Evolutionary conservation across 2,329 filamentous ascomycete genomes (phyloP).

Genomic region (Aspergillus intermedius): DNA sequence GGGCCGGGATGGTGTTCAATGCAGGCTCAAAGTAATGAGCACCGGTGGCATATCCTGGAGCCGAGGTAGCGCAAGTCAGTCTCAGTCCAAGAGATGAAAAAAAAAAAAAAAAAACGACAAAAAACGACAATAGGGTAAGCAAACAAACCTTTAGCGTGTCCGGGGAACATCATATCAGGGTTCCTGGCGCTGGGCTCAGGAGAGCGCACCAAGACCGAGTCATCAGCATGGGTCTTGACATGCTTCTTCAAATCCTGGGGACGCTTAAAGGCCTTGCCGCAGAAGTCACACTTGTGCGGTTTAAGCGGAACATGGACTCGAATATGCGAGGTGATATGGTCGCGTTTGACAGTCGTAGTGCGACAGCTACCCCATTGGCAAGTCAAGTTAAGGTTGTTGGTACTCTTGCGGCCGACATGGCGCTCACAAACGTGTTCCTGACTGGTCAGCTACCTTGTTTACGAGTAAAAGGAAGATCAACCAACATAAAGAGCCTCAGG

Average conservation of each 20-base stretch:
- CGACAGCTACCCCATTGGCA: conserved; percentile 96
- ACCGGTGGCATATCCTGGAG: conserved; percentile 27
- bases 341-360: conserved; percentile 95
- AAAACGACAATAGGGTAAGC: not conserved
- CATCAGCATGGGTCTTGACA: conserved; percentile 96
- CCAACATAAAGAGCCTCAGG: conserved; percentile 59
- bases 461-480: conserved; percentile 3
- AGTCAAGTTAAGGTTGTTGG: conserved; percentile 94
- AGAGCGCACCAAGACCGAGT: conserved; percentile 68
- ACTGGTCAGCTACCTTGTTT: not conserved
- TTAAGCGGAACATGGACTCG: conserved; percentile 98
- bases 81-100: conserved; percentile 2
- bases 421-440: conserved; percentile 97
- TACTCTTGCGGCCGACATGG: conserved; percentile 97
- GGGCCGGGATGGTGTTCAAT: conserved; percentile 41
- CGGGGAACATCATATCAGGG: conserved; percentile 36
- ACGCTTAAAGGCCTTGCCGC: conserved; percentile 97
- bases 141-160: conserved; percentile 31
- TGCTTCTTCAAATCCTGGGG: conserved; percentile 99
- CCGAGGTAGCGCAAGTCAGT: not conserved
- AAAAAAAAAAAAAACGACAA: conserved; percentile 2
- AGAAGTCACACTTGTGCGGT: conserved; percentile 98
- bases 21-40: conserved; percentile 54
- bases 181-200: conserved; percentile 52
- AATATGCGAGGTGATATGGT: conserved; percentile 98